These are phyloP conservation scores for Westerdykella ornata DNA, from an alignment of 2,329 filamentous ascomycete species.

Conservation along the genomic window DNA sequence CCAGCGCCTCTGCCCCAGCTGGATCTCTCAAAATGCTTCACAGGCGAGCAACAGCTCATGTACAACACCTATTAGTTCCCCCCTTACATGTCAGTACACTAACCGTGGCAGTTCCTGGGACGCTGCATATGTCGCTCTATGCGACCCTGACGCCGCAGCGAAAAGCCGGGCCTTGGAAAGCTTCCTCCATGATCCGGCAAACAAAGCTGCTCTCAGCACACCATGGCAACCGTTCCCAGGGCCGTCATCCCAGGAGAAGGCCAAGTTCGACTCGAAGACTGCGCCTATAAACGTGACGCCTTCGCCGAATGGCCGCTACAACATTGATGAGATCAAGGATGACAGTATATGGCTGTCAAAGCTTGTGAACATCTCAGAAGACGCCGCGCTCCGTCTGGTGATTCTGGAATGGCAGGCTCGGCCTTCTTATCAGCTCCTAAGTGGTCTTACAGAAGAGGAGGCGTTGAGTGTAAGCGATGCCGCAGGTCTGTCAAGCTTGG, in stretches of 20 bases:
- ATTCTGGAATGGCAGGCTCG: constrained; percentile 79
- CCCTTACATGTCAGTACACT: constrained; percentile 2
- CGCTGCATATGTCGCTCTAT: constrained; percentile 50
- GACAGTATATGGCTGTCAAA: constrained; percentile 83
- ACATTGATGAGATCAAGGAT: constrained; percentile 72
- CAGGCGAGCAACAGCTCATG: constrained; percentile 72
- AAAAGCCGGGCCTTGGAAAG: constrained; percentile 45
- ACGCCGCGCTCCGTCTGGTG: constrained; percentile 72
- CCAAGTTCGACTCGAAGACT: constrained; percentile 74
- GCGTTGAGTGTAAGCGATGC: constrained; percentile 68
- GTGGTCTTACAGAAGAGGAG: constrained; percentile 71
- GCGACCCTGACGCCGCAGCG: constrained; percentile 42
- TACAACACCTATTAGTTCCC: constrained; percentile 44
- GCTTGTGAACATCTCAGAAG: constrained; percentile 68
- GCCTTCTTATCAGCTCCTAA: constrained; percentile 63
- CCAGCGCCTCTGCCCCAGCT: constrained; percentile 54
- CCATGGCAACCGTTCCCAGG: constrained; percentile 62
- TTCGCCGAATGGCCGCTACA: constrained; percentile 58
- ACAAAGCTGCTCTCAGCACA: constrained; percentile 60
- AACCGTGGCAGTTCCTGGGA: constrained; percentile 55
- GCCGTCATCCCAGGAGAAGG: constrained; percentile 57
- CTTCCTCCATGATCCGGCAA: constrained; percentile 66
- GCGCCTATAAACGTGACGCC: constrained; percentile 78
- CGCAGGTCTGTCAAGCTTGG: constrained; percentile 58
- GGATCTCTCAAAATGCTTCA: constrained; percentile 76